Percentiles rank a stretch among this genome's conserved stretches.
phyloP scores from a whole-genome alignment of 2,329 filamentous ascomycete species.

The Rachicladosporium sp. region DNA sequence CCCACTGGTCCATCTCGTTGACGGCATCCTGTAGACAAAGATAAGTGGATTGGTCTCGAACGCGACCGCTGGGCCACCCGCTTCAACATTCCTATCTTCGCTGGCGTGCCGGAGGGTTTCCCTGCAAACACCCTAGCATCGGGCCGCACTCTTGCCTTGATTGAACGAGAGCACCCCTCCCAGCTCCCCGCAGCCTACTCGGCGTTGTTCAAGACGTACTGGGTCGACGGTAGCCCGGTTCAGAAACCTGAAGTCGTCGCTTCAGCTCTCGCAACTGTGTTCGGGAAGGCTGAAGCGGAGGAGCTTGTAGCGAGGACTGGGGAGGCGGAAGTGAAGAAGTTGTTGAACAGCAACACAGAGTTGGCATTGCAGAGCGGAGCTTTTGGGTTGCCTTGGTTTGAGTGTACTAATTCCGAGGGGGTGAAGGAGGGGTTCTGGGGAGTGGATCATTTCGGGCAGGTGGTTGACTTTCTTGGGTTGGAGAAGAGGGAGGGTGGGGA shows the following conservation, averaged over 20 bases:
- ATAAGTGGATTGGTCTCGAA: conserved; percentile 43
- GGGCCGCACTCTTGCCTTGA: conserved; percentile 41
- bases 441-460: conserved; percentile 46
- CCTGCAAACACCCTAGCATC: conserved; percentile 39
- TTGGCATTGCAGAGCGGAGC: conserved; percentile 40
- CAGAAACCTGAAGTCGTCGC: conserved; percentile 33
- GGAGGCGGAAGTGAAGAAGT: conserved; percentile 34
- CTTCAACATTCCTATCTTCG: conserved; percentile 42
- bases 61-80: conserved; percentile 41
- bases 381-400: conserved; percentile 51
- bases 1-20: not conserved
- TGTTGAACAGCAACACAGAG: conserved; percentile 38
- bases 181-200: conserved; percentile 31
- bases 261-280: conserved; percentile 31
- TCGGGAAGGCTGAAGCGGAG: conserved; percentile 34
- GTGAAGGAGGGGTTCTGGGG: conserved; percentile 47
- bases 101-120: conserved; percentile 36
- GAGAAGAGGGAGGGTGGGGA: conserved; percentile 24
- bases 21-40: conserved; percentile 39
- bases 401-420: conserved; percentile 42
- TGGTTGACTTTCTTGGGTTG: conserved; percentile 41
- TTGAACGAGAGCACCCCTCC: conserved; percentile 31
- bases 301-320: conserved; percentile 24
- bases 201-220: conserved; percentile 39
- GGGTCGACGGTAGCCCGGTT: conserved; percentile 38